These are phyloP conservation scores for Leccinum ponderosum DNA, from an alignment of 1,284 basidiomycete genomes.

Conservation along the genomic window DNA sequence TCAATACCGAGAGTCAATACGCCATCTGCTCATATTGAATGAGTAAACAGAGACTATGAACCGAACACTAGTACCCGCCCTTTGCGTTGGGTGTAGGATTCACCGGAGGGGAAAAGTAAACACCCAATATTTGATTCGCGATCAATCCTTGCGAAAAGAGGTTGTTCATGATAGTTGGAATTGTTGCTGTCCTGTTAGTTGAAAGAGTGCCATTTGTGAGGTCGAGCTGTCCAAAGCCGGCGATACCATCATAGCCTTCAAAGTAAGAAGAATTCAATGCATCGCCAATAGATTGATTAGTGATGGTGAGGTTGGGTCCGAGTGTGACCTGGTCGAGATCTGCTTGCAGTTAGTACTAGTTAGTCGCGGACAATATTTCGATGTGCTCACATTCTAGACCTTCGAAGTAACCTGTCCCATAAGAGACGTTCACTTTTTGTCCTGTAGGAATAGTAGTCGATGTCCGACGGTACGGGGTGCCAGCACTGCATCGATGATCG, in stretches of 20 bases:
- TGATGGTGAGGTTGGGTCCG: slow-evolving; percentile 17
- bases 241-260: slow-evolving; percentile 20
- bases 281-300: slow-evolving; percentile 28
- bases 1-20: slow-evolving; percentile 25
- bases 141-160: slow-evolving; percentile 21
- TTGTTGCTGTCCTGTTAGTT: not conserved
- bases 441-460: slow-evolving; percentile 27
- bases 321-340: slow-evolving; percentile 26
- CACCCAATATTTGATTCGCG: slow-evolving; percentile 15
- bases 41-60: not conserved
- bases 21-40: slow-evolving; percentile 21
- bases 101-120: slow-evolving; percentile 27
- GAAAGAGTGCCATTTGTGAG: slow-evolving; percentile 18
- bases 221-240: slow-evolving; percentile 28
- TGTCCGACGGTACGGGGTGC: slow-evolving; percentile 21
- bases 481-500: not conserved
- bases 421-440: slow-evolving; percentile 22
- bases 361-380: not conserved
- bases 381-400: slow-evolving; percentile 26
- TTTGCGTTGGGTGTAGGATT: slow-evolving; percentile 16
- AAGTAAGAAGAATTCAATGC: slow-evolving; percentile 16
- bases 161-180: slow-evolving; percentile 31
- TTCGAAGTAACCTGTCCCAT: slow-evolving; percentile 20
- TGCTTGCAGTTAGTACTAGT: slow-evolving; percentile 1
- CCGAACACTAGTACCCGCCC: not conserved